A percentile compares a stretch with the other conserved stretches of the same genome.
phyloP scores from a whole-genome alignment of 805 yeast species.

The Yarrowia porcina region DNA sequence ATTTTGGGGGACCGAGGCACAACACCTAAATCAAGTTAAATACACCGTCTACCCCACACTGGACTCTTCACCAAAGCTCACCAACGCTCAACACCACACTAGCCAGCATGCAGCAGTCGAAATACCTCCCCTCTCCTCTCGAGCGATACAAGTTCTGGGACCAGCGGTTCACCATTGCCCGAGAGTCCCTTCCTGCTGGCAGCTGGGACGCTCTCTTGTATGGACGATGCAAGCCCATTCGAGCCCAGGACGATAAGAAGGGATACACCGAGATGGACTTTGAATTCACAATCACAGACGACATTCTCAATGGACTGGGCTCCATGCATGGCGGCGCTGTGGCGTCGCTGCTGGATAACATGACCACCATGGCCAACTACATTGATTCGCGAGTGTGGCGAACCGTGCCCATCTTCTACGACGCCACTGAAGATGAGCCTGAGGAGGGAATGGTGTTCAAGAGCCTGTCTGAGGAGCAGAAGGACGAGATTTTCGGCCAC shows the following conservation, averaged over 20 bases:
- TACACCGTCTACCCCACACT: not conserved
- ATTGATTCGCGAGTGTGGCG: constrained; percentile 22
- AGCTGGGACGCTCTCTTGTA: constrained; percentile 17
- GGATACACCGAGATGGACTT: constrained; percentile 24
- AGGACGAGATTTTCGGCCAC: constrained; percentile 20
- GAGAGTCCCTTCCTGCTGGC: constrained; percentile 12
- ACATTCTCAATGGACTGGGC: constrained; percentile 22
- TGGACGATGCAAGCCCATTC: constrained; percentile 15
- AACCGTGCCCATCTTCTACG: constrained; percentile 22
- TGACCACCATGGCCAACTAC: constrained; percentile 26
- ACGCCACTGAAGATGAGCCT: constrained; percentile 21
- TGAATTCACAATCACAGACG: constrained; percentile 18
- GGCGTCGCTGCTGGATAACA: constrained; percentile 16
- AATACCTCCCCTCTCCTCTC: constrained; percentile 12
- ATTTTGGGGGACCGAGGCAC: not conserved
- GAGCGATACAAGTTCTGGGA: constrained; percentile 24
- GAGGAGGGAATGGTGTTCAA: constrained; percentile 19
- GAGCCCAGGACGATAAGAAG: constrained; percentile 2
- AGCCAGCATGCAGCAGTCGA: not conserved
- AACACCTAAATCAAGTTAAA: not conserved
- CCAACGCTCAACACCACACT: not conserved
- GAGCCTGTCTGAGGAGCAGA: constrained; percentile 8
- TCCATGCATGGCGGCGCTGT: constrained; percentile 25
- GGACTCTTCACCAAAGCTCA: not conserved
- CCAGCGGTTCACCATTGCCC: constrained; percentile 7